Evolutionary conservation across 176 grass and related monocot genomes (phyloP), one percentile per base, ranked within the genome.

Genomic region (Lolium perenne): DNA sequence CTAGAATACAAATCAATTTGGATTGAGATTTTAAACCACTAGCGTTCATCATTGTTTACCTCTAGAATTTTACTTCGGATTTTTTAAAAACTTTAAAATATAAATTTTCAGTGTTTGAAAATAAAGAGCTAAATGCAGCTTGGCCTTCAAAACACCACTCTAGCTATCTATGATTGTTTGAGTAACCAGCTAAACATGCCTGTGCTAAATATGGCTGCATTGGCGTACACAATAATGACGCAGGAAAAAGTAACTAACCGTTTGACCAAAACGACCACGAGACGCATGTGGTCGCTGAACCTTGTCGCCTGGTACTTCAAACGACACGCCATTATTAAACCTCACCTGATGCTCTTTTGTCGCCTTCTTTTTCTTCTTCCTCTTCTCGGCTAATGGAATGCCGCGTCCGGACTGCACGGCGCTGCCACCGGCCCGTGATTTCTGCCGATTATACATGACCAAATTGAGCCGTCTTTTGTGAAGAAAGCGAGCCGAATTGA

Each of bases 241-340:
- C 63, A 8, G 6, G 29, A 8, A 16, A 15, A 66, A 35, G 8
- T 15, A 16, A 66, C 13, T 7, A 38, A 38, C 14, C 32, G 2
- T 72, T 60, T 87, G 78, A 87, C 77, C 71, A 20, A 40, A 41
- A 41, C 3, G 35, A 17, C 48, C 22, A 76, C 0, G 23, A 54
- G 26, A 0, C 2, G 18, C 67, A 75, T 69, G 86, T 82, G 86
- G 18, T 6, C 60, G 86, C 48, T 82, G 86, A 82, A 76, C 71
- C 60, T 16, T 82, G 60, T 76, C 71, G 48, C 49, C 9, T 22
- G 14, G 79, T 38, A 29, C 4, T 0, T 0, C 47, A 16, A 17
- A 22, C 29, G 49, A 76, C 57, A 17, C 38, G 62, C 7, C 32
- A 82, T 70, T 68, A 22, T 55, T 54, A 70, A 69, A 51, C 7